Conservation (phyloP, 139 green algal genomes). For the Mychonastes homosphaera region DNA sequence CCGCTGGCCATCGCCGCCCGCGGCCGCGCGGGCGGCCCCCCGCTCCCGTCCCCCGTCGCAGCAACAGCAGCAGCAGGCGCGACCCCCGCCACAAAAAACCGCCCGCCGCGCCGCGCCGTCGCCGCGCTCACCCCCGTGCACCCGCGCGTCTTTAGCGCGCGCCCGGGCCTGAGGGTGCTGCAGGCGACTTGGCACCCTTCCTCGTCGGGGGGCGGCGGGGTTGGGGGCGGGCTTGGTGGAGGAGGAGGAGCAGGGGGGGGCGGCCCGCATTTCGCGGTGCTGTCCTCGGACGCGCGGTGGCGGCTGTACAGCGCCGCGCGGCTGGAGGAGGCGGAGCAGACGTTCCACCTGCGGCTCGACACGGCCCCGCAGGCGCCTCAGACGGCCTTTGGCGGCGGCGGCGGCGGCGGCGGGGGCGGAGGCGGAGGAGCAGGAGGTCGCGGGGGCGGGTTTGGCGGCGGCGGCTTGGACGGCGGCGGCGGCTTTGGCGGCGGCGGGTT, state of each 20-base stretch:
- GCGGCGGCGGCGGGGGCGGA: background rate
- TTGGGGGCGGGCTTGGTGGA: too few species aligned
- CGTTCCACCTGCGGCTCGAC: constrained; percentile 3
- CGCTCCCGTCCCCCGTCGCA: background rate
- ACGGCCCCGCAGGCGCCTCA: background rate
- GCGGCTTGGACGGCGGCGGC: background rate
- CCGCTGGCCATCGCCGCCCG: background rate
- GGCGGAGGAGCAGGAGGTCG: too few species aligned
- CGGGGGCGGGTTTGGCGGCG: background rate
- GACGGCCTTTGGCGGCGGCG: background rate
- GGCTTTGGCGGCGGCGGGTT: background rate
- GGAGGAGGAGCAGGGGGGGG: too few species aligned
- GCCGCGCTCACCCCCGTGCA: constrained; percentile 9
- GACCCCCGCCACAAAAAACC: too few species aligned
- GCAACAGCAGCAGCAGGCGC: too few species aligned
- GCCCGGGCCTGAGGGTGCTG: constrained; percentile 14
- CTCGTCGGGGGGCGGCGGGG: too few species aligned
- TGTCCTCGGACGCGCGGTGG: constrained; percentile 16
- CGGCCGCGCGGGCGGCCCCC: background rate
- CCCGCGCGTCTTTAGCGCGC: background rate
- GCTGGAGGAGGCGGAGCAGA: constrained; percentile 16
- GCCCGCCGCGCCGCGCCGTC: background rate
- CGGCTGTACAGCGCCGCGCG: constrained; percentile 10
- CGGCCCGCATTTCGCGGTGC: constrained; percentile 15
- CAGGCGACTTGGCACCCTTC: constrained; percentile 22